Conservation (phyloP, 306 rosid genomes). For the Quillaja saponaria region DNA sequence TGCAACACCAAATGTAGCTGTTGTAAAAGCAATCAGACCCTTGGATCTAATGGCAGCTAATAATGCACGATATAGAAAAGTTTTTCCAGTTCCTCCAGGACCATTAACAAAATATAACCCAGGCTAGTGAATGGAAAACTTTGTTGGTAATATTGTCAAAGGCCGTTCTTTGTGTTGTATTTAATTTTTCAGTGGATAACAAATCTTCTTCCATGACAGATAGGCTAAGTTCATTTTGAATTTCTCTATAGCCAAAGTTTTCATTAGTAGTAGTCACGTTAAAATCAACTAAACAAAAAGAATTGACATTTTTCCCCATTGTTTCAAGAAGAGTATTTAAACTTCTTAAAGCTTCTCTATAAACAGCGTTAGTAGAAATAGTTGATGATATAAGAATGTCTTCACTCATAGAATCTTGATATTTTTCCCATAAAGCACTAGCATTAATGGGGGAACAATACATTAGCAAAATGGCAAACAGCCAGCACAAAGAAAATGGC, state of each 20-base stretch:
- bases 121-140: background rate
- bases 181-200: background rate
- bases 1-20: background rate
- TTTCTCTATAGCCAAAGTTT: background rate
- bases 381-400: background rate
- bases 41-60: conserved; percentile 5
- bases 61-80: background rate
- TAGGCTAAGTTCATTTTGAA: too few species aligned
- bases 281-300: background rate
- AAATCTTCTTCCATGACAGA: too few species aligned
- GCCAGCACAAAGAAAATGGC: background rate
- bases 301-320: background rate
- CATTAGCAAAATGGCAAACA: background rate
- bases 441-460: conserved; percentile 5
- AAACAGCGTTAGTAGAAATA: background rate
- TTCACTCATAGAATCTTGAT: background rate
- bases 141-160: background rate
- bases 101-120: background rate
- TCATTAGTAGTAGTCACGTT: too few species aligned
- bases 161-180: background rate
- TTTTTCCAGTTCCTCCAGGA: conserved; percentile 11
- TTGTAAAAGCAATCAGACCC: conserved; percentile 2
- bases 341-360: background rate
- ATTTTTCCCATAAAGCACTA: background rate
- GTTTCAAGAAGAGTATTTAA: background rate